Evolutionary conservation across 169 alveolate genomes (phyloP), one percentile per base, ranked within the genome.

Genomic region (Cryptosporidium meleagridis): DNA sequence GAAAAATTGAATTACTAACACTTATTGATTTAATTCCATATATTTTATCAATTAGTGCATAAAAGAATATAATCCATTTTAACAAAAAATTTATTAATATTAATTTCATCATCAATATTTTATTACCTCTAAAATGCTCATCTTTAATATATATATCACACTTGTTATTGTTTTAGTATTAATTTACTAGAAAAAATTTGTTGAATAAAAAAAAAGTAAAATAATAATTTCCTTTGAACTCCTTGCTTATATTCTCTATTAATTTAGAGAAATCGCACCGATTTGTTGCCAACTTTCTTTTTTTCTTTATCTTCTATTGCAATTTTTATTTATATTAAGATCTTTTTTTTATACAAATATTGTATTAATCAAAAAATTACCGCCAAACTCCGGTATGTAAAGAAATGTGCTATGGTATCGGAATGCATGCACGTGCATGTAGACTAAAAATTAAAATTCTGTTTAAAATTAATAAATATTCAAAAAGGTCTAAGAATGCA

Each of bases 301-400:
- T n/a, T 55, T n/a, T n/a, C 14, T n/a, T 35, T 31, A 31, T 31
- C 39, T 51, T 18, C 18, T 71, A 23, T 21, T 71, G 69, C 67
- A 71, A 35, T 16, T 59, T 23, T 39, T 70, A 12, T 26, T 69
- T 69, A n/a, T 69, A 41, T 10, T 41, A 48, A 48, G 67, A 55
- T 55, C 67, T 55, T 55, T 55, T 44, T 44, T 44, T 48, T 48
- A 12, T 48, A 16, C 0, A 48, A 14, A 48, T 14, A 48, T 9
- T 55, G 23, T 35, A 31, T 12, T 26, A 39, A 6, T 31, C 16
- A 7, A 14, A 6, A 69, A 69, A 21, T 44, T 69, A 52, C 80
- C 80, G 80, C 80, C 80, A 33, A 69, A 69, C 80, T 1, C 80
- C 80, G 80, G 52, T 37, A 69, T 69, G 55, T 51, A 39, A 41